Evolutionary conservation across 257 asterid species (phyloP).

Genomic region (Scutellaria galericulata): DNA sequence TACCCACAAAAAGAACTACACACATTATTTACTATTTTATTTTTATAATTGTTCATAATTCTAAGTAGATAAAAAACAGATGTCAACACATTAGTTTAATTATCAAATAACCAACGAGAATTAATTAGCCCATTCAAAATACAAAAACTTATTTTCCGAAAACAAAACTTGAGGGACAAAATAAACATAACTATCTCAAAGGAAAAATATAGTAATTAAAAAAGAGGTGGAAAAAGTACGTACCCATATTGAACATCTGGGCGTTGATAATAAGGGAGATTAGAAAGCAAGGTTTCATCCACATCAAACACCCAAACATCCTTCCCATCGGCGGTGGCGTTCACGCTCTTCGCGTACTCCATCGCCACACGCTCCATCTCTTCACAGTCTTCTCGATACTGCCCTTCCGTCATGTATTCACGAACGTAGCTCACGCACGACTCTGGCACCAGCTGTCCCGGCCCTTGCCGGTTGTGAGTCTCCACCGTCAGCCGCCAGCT

Average conservation of each 20-base stretch:
- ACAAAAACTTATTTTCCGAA: no score
- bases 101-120: no score
- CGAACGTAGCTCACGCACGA: conserved; percentile 62
- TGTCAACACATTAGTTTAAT: no score
- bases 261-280: conserved; percentile 54
- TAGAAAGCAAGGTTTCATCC: conserved; percentile 62
- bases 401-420: conserved; percentile 69
- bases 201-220: not conserved
- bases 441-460: conserved; percentile 50
- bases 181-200: no score
- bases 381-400: conserved; percentile 59
- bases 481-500: conserved; percentile 86
- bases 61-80: no score
- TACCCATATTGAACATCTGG: conserved; percentile 58
- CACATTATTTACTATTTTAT: no score
- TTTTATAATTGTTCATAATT: no score
- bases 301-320: conserved; percentile 60
- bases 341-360: conserved; percentile 44
- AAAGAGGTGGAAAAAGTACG: not conserved
- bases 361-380: conserved; percentile 53
- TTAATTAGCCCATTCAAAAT: no score
- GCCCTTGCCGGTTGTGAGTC: conserved; percentile 53
- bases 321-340: conserved; percentile 46
- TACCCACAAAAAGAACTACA: no score
- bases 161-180: no score